Base-by-base conservation (phyloP, 2,329 filamentous ascomycete species). In the Diaporthe sp. region DNA sequence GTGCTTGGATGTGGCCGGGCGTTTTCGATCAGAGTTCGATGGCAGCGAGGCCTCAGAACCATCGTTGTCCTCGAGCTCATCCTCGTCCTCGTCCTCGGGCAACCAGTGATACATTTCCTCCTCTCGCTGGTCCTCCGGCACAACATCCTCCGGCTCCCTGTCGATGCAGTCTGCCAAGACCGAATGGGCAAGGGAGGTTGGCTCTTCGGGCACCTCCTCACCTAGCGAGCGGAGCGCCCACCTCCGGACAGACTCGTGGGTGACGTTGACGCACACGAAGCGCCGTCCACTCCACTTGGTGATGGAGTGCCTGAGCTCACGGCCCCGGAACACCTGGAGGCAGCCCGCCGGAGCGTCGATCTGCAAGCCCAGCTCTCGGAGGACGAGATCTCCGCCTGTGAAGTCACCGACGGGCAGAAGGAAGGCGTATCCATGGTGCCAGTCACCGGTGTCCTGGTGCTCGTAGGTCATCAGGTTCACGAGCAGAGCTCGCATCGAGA, bases 391-490 rank as follows among this genome's bases (percentile, higher is more conserved):
- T 0, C 68, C 68, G 15, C 68, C 68, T 3, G 0, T 46, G 31
- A 46, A 71, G 17, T 71, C 68, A 17, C 68, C 68, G 15, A 71
- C 34, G 17, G 68, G 51, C 2, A 58, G 9, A 10, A 37, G 39
- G 39, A 58, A 71, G 1, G 68, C 68, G 39, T 17, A 71, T n/a
- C 68, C 68, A 10, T 46, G 25, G 22, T 46, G 53, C 68, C 68
- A 71, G 28, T 71, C 68, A 15, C 68, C 68, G 2, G 53, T 60
- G 3, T 71, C 68, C 28, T 58, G 4, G 37, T 71, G 68, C 39
- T 71, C 68, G 25, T 71, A 58, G 0, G 53, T 71, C 68, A 71
- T 58, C 9, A 58, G 39, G 53, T 71, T 71, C 10, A 71, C 68
- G 0, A 71, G 53, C 37, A 71, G n/a, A 1, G 68, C 68, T 10